Base-by-base conservation (phyloP, 2,329 filamentous ascomycete genomes). In the Fusarium dlaminii region DNA sequence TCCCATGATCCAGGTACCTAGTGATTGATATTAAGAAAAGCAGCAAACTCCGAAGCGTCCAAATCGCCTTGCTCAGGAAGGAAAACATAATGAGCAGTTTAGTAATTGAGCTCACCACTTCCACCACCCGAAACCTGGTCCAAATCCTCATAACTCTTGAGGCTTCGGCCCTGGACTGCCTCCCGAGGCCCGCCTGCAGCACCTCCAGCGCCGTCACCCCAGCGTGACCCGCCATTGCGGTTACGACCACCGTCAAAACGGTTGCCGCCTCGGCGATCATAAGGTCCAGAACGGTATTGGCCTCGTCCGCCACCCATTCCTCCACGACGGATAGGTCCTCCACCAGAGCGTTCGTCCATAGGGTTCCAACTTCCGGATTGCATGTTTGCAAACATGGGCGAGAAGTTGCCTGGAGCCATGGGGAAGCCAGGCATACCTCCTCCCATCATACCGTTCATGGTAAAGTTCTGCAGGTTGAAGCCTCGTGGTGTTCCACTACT, bases 81-180 rank as follows among this genome's bases (percentile, higher is more conserved):
- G 36, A 46, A 39, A 24, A 34, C 36, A 37, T n/a, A 39, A 43
- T 43, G n/a, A 55, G 22, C 52, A 32, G 36, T 49, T 81, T 88
- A 98, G 81, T 98, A 98, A 83, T 98, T 97, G 79, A 98, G 86
- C 84, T 98, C 96, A 34, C 94, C 93, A 45, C 92, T 91, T 45
- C 92, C 94, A 40, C 89, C 87, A 20, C 91, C 90, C 42, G 91
- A 91, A 66, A 93, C 92, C 51, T 97, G 96, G 84, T 99, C 96
- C 30, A 99, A 86, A 81, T 99, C 96, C 82, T 99, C 97, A 81
- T 99, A 99, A 82, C 94, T 98, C 88, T 97, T 98, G 74, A 99
- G 85, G 70, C 94, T 98, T 65, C 96, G 90, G 10, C 96, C 96
- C 76, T 97, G 94, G 2, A 97, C 95, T 17, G 96, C 96, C 83